Base-by-base conservation (phyloP, 441 rosid species). In the Gossypium gossypioides region DNA sequence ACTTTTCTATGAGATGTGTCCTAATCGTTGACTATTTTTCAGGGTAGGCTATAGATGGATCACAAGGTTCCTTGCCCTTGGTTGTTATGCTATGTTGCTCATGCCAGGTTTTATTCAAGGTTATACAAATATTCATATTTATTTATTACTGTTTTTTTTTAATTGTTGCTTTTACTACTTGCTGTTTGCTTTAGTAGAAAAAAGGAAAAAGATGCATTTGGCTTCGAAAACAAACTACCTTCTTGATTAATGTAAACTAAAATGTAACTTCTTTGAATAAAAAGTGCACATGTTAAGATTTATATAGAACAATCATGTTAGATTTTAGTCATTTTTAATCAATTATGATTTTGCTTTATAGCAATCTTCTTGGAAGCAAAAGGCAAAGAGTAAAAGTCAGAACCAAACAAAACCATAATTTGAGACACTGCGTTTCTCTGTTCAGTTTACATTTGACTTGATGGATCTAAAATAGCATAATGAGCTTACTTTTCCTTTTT, bases 31-130 rank as follows among this genome's bases (percentile, higher is more conserved):
- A 48, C 71, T 81, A 48, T 85, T 55, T 63, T 87, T 79, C 96
- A 94, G 97, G 96, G 93, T 94, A 87, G 99, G 97, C 76, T 94
- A 89, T 85, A 86, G 88, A 87, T 92, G 97, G 96, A 83, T 94
- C 76, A 37, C 85, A 78, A 82, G 93, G 78, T 94, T 92, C 77
- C 77, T 90, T 73, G 97, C 99, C 57, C 99, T 94, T 78, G 97
- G 97, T n/a, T 89, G 85, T 77, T 94, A 92, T 80, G 84, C 97
- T 18, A 71, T 89, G 62, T 73, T 92, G 63, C 93, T 92, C 42
- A 76, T 92, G 86, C 97, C 99, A n/a, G 99, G 97, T 75, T 92
- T 94, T 75, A 84, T 94, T 82, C 97, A 91, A 90, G 96, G 97
- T 94, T 66, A 2, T 22, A 8, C 71, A 54, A 29, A 15, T 29